These are phyloP conservation scores for Hypoxylon perforatum DNA, from an alignment of 495 filamentous ascomycete species.

Conservation along the genomic window DNA sequence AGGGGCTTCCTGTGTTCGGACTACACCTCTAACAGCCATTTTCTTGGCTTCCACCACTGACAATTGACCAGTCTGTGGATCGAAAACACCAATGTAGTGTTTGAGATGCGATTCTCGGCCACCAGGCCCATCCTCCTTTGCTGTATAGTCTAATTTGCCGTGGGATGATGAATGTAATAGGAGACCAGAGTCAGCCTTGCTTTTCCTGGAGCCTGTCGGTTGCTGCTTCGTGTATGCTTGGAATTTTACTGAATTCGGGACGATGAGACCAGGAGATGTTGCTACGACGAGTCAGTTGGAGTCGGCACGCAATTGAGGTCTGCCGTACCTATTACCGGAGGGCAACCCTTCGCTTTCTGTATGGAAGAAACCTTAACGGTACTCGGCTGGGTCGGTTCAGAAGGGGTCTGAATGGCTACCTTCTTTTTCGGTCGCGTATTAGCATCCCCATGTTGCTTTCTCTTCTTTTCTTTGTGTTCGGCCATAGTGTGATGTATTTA, in stretches of 20 bases:
- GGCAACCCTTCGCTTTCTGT: constrained; percentile 65
- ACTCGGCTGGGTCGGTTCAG: constrained; percentile 47
- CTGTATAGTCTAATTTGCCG: constrained; percentile 81
- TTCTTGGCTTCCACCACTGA: constrained; percentile 80
- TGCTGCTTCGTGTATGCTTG: constrained; percentile 70
- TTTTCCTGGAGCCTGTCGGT: constrained; percentile 50
- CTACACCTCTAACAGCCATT: constrained; percentile 73
- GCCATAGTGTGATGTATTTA: constrained; percentile 56
- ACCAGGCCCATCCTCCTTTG: constrained; percentile 74
- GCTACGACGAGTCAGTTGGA: constrained; percentile 56
- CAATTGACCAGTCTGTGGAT: constrained; percentile 76
- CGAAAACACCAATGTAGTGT: constrained; percentile 88
- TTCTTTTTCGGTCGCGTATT: constrained; percentile 68
- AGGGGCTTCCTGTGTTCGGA: constrained; percentile 64
- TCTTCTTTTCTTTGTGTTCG: constrained; percentile 73
- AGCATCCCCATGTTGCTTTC: constrained; percentile 71
- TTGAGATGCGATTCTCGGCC: constrained; percentile 72
- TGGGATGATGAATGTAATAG: constrained; percentile 81
- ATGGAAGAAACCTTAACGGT: constrained; percentile 68
- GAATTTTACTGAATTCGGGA: constrained; percentile 66
- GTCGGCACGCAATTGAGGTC: not conserved
- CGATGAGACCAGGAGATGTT: constrained; percentile 72
- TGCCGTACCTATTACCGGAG: constrained; percentile 73
- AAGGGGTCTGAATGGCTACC: constrained; percentile 63
- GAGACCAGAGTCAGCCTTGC: constrained; percentile 66